Evolutionary conservation across 78 protist genomes (phyloP).

Genomic region (Polysphondylium violaceum): DNA sequence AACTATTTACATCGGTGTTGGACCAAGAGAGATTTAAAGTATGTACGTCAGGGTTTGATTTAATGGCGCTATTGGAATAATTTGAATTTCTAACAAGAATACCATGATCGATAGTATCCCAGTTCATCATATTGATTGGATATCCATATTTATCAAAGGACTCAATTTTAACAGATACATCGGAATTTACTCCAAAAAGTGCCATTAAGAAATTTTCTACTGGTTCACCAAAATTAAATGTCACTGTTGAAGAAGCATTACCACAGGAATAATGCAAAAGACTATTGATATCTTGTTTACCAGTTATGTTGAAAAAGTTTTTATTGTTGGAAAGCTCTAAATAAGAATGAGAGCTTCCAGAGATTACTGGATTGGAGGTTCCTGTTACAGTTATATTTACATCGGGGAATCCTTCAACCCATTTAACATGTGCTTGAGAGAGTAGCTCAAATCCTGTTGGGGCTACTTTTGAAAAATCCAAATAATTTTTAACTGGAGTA

Average conservation of each 20-base stretch:
- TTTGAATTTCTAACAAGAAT: background rate
- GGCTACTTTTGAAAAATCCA: constrained; percentile 21
- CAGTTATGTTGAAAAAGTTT: constrained; percentile 34
- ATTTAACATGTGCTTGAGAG: background rate
- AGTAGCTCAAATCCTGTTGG: constrained; percentile 36
- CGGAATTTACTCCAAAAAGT: constrained; percentile 23
- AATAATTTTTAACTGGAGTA: constrained; percentile 18
- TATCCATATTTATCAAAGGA: constrained; percentile 5
- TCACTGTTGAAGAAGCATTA: background rate
- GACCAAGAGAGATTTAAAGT: constrained; percentile 14
- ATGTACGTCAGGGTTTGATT: background rate
- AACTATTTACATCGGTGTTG: constrained; percentile 9
- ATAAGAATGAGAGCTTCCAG: constrained; percentile 5
- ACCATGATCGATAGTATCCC: constrained; percentile 55
- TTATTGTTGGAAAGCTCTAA: background rate
- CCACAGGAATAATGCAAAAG: constrained; percentile 54
- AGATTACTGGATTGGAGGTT: background rate
- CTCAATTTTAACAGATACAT: background rate
- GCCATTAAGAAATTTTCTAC: constrained; percentile 1
- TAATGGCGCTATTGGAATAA: too few relatives aligned
- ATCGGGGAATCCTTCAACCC: constrained; percentile 4
- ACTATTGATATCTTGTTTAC: constrained; percentile 6
- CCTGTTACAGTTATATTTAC: constrained; percentile 10
- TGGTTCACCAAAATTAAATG: background rate
- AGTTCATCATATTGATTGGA: constrained; percentile 42